A percentile compares a stretch with the other conserved stretches of the same genome.
Conservation (phyloP, 1,284 basidiomycete species). For the Singerocomus rubriflavus region DNA sequence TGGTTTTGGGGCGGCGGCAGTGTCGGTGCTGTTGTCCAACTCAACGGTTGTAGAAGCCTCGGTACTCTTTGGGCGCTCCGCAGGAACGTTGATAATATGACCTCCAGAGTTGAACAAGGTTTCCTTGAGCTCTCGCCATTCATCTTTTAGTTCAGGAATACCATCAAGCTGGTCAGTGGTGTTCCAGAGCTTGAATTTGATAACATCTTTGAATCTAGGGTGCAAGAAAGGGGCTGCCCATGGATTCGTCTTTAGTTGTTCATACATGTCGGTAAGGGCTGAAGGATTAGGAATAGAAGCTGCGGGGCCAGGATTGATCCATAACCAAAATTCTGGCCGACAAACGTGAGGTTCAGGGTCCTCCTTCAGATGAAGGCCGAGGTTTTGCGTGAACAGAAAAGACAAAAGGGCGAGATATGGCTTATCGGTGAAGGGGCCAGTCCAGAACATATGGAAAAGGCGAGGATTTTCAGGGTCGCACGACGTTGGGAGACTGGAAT, state of each 20-base stretch:
- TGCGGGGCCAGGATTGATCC: conserved; percentile 81
- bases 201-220: conserved; percentile 72
- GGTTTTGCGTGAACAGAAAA: conserved; percentile 74
- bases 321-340: conserved; percentile 79
- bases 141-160: conserved; percentile 70
- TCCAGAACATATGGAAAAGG: conserved; percentile 82
- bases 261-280: conserved; percentile 67
- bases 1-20: conserved; percentile 19
- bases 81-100: conserved; percentile 50
- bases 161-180: conserved; percentile 86
- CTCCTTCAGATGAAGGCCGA: conserved; percentile 54
- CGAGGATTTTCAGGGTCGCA: conserved; percentile 68
- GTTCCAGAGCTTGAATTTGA: conserved; percentile 88
- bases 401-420: conserved; percentile 74
- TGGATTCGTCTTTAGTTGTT: conserved; percentile 68
- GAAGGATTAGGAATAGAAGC: conserved; percentile 69
- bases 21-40: conserved; percentile 26
- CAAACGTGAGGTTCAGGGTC: conserved; percentile 44
- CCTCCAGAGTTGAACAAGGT: conserved; percentile 78
- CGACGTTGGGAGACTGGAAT: conserved; percentile 37
- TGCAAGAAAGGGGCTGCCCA: conserved; percentile 87
- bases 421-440: conserved; percentile 76
- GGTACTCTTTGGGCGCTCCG: conserved; percentile 34
- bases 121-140: conserved; percentile 68
- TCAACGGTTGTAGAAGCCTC: conserved; percentile 16